These are phyloP conservation scores for Candida glucosophila DNA, from an alignment of 1,139 yeast genomes.

Conservation along the genomic window DNA sequence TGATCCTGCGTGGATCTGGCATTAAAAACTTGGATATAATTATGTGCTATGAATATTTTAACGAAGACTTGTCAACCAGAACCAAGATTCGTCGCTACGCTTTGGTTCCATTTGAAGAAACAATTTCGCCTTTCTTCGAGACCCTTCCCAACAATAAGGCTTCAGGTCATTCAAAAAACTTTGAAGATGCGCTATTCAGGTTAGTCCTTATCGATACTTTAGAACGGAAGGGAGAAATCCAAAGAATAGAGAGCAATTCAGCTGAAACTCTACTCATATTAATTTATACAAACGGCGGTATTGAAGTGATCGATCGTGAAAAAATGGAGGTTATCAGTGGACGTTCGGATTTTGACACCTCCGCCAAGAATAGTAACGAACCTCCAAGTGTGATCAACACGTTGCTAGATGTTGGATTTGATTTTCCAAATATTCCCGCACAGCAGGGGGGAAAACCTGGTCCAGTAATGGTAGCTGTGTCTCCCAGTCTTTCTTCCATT, in stretches of 20 bases:
- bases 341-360: neutral
- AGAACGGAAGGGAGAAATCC: slow-evolving; percentile 13
- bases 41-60: slow-evolving; percentile 22
- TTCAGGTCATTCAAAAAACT: slow-evolving; percentile 4
- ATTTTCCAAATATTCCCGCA: slow-evolving; percentile 23
- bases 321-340: slow-evolving; percentile 16
- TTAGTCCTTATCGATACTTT: slow-evolving; percentile 18
- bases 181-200: slow-evolving; percentile 6
- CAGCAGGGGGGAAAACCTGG: slow-evolving; percentile 12
- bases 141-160: slow-evolving; percentile 25
- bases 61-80: slow-evolving; percentile 8
- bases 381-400: slow-evolving; percentile 29
- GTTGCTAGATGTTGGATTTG: slow-evolving; percentile 52
- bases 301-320: slow-evolving; percentile 34
- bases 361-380: slow-evolving; percentile 1
- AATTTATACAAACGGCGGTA: slow-evolving; percentile 30
- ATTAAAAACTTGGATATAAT: slow-evolving; percentile 29
- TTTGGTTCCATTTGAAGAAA: slow-evolving; percentile 17
- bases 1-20: slow-evolving; percentile 33
- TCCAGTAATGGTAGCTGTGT: slow-evolving; percentile 37
- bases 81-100: slow-evolving; percentile 32
- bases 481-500: slow-evolving; percentile 52
- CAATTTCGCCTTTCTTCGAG: slow-evolving; percentile 21
- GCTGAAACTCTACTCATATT: slow-evolving; percentile 18
- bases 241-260: slow-evolving; percentile 13